Conservation (phyloP, 352 stramenopile genomes). For the Phytopythium kandeliae region DNA sequence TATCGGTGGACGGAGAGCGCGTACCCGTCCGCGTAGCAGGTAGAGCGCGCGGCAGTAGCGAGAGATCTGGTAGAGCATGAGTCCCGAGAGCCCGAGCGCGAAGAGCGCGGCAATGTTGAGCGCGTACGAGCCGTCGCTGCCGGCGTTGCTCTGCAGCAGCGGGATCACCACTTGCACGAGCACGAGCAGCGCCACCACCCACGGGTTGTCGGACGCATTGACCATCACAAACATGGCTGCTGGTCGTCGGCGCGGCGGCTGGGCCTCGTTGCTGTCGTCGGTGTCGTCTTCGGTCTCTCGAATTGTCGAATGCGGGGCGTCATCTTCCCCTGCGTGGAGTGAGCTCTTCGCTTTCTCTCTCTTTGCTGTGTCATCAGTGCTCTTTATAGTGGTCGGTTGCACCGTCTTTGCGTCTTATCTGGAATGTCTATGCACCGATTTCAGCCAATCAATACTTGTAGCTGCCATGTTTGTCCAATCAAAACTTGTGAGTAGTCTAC, state of each 20-base stretch:
- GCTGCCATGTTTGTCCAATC: too few species aligned
- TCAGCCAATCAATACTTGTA: too few species aligned
- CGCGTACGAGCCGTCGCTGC: slow-evolving; percentile 43
- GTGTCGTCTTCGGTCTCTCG: too few species aligned
- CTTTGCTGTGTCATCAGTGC: slow-evolving; percentile 5
- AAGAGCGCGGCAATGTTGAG: slow-evolving; percentile 52
- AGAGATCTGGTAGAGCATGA: slow-evolving; percentile 47
- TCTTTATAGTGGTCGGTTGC: slow-evolving; percentile 1
- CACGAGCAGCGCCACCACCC: slow-evolving; percentile 71
- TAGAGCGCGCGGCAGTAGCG: slow-evolving; percentile 54
- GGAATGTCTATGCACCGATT: too few species aligned
- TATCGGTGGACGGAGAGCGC: not conserved
- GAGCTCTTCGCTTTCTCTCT: too few species aligned
- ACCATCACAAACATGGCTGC: slow-evolving; percentile 71
- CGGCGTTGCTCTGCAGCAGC: slow-evolving; percentile 66
- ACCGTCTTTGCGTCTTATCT: not conserved
- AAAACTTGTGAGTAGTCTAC: too few species aligned
- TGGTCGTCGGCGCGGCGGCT: not conserved
- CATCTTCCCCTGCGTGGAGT: too few species aligned
- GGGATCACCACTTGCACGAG: slow-evolving; percentile 76
- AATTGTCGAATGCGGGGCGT: too few species aligned
- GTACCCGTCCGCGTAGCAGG: slow-evolving; percentile 31
- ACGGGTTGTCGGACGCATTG: slow-evolving; percentile 72
- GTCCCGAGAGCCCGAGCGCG: slow-evolving; percentile 43
- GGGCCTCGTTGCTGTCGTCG: not conserved